Conservation (phyloP, 306 rosid species). For the Corylus avellana region DNA sequence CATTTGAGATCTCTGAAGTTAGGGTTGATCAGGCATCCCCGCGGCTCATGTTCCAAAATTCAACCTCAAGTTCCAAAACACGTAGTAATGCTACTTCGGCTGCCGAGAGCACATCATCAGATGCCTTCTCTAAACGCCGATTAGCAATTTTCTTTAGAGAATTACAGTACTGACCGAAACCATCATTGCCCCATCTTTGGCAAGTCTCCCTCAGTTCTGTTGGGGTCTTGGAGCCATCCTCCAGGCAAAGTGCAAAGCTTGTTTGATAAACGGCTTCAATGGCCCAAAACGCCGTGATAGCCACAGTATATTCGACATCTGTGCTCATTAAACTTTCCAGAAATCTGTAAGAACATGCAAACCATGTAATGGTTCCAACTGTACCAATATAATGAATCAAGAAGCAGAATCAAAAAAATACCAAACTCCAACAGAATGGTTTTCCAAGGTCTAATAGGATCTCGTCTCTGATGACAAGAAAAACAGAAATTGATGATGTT, state of each 20-base stretch:
- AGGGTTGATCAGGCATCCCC: constrained; percentile 27
- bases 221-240: constrained; percentile 63
- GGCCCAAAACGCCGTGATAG: constrained; percentile 71
- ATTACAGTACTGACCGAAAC: constrained; percentile 64
- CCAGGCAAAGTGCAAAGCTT: constrained; percentile 77
- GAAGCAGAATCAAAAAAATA: not conserved
- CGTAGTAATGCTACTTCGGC: constrained; percentile 53
- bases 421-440: not conserved
- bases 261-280: constrained; percentile 82
- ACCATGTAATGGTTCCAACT: constrained; percentile 1
- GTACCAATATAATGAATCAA: not conserved
- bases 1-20: constrained; percentile 1
- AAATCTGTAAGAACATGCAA: constrained; percentile 50
- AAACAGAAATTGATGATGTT: not conserved
- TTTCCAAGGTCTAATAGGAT: not conserved
- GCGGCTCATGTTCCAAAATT: constrained; percentile 79
- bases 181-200: constrained; percentile 80
- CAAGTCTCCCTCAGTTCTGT: constrained; percentile 64
- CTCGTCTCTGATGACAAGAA: not conserved
- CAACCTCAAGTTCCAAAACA: constrained; percentile 71
- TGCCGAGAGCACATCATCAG: constrained; percentile 42
- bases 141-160: constrained; percentile 50
- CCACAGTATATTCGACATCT: constrained; percentile 61
- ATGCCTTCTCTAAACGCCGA: constrained; percentile 45
- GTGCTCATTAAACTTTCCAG: constrained; percentile 64